Percentiles rank a stretch among this genome's conserved stretches.
Conservation (phyloP, 139 green algal genomes). For the Dunaliella primolecta region DNA sequence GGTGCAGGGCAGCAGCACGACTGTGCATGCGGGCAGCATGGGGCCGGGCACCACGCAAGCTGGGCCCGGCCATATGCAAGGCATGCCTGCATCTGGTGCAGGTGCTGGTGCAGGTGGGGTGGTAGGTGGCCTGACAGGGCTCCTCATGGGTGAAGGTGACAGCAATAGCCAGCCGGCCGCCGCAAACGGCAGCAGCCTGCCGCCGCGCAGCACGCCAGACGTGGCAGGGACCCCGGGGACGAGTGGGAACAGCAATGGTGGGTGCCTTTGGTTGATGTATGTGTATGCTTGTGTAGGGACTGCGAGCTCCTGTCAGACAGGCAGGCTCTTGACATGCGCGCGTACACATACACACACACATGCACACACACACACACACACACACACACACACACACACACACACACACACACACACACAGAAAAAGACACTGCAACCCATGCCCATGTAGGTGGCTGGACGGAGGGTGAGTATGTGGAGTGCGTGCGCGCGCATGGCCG, state of each 20-base stretch:
- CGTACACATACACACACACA: too few species aligned
- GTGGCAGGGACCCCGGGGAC: neutral
- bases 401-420: neutral
- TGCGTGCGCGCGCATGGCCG: conserved; percentile 50
- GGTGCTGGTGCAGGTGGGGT: neutral
- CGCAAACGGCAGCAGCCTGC: neutral
- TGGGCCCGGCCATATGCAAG: neutral
- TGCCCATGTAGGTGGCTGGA: conserved; percentile 19
- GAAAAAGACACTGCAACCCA: neutral
- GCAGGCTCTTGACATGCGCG: too few species aligned
- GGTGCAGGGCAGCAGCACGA: neutral
- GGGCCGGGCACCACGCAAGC: neutral
- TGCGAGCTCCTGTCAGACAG: too few species aligned
- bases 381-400: neutral
- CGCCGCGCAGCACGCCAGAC: neutral
- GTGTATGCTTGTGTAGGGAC: neutral
- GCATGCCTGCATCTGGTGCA: neutral
- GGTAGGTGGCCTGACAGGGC: neutral
- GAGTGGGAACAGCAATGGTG: neutral
- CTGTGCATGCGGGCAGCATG: neutral
- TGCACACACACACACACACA: too few species aligned
- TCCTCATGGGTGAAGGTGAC: neutral
- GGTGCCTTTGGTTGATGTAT: too few species aligned
- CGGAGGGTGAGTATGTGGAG: conserved; percentile 58
- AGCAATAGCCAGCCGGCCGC: neutral